Base-by-base conservation (phyloP, 305 asterid genomes). In the Fraxinus floribunda region DNA sequence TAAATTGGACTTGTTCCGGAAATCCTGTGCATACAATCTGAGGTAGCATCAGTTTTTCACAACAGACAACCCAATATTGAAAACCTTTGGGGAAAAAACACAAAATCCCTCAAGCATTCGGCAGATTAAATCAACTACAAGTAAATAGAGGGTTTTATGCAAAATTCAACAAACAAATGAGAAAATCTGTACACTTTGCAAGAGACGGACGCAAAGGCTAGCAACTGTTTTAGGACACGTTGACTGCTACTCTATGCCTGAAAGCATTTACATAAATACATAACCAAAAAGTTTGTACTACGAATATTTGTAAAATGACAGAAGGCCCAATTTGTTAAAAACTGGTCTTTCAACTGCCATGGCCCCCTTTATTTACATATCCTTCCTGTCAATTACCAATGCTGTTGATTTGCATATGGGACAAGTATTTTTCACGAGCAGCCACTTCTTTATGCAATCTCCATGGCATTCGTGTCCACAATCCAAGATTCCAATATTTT, bases 401-500 rank as follows among this genome's bases (percentile, higher is more conserved):
- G 90, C 98, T 34, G 85, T 38, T 36, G 91, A 86, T 86, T 91
- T 91, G 91, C 97, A 94, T 2, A 92, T 81, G 2, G 96, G 95
- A 24, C 97, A 94, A 24, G 81, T 75, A 66, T 94, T 92, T 86
- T 87, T 92, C 86, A 86, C 39, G 24, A 83, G 20, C 80, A 94
- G 82, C 98, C 95, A 94, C 76, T 86, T 88, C 89, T 86, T 88
- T 30, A 91, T 78, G 89, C 98, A 94, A 1, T 87, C 94, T 0
- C 62, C 78, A 79, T 94, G 98, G 74, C 90, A 92, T 77, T 90
- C 95, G 29, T 94, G 98, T 4, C 94, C 86, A 68, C 97, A 94
- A 8, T 88, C 90, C 7, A 92, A 86, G 3, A 81, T 80, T 73
- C 93, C 97, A 0, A 91, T 80, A 39, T 41, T 60, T 38, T 89